Base-by-base conservation (phyloP, 192 early-diverging fungal genomes). In the Spinellus fusiger region DNA sequence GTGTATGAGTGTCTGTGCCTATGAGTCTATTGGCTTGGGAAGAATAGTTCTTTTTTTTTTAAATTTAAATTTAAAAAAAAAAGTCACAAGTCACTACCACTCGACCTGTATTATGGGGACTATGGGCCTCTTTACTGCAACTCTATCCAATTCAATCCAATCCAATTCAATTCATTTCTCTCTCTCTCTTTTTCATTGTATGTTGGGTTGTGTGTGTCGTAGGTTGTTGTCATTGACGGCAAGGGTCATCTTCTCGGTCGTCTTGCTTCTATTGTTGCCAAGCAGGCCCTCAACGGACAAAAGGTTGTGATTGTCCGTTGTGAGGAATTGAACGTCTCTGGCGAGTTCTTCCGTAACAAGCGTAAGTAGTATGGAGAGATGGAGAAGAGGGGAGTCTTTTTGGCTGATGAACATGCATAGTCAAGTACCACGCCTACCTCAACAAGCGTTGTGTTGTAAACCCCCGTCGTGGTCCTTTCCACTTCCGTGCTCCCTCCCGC, bases 291-390 rank as follows among this genome's bases (percentile, higher is more conserved):
- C 62, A 91, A 89, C 80, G 96, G 96, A 69, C 94, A 99, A 85
- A 89, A 86, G 80, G 86, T 99, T 63, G 93, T 93, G 65, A 79
- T 99, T 69, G 95, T 99, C 66, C 93, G 96, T 73, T 93, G 92
- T 79, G 96, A 99, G 85, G 95, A 96, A 76, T 84, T 99, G 79
- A 96, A 98, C 81, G 92, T 99, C 64, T 88, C 93, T 68, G 96
- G 96, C 65, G 86, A 91, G 63, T 98, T 93, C 89, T 98, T 96
- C 90, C 85, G 96, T 73, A 97, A 98, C 93, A 99, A 99, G 89
- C 83, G 90, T 93, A 83, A 76, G 84, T 87, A 51, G 22, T 4
- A 12, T 44, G 10, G 35, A 47, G 57, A 22, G 28, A 18, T 13
- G 22, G 20, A 8, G 32, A 65, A 28, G 35, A 9, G 13, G 56